Percentiles rank a stretch among this genome's conserved stretches.
These are phyloP conservation scores for Calocybe gambosa DNA, from an alignment of 1,284 basidiomycete genomes.

Conservation along the genomic window DNA sequence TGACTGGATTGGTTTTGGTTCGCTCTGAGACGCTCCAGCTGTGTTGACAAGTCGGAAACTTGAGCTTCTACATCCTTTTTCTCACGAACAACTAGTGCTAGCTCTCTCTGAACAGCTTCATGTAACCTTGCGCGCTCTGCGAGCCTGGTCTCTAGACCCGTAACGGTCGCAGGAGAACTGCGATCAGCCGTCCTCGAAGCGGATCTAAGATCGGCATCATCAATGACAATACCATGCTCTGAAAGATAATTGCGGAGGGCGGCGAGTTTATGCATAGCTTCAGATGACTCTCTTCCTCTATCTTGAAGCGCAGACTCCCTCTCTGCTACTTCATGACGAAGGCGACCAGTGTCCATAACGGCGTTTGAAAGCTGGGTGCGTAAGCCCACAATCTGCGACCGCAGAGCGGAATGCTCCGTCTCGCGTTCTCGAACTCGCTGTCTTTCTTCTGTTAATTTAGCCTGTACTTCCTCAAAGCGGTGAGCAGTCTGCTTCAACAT, in stretches of 20 bases:
- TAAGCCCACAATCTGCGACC: conserved; percentile 74
- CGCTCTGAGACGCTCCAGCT: conserved; percentile 60
- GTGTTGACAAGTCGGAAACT: conserved; percentile 52
- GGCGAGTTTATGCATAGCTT: conserved; percentile 70
- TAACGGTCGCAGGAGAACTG: conserved; percentile 45
- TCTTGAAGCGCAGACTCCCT: conserved; percentile 70
- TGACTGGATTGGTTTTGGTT: conserved; percentile 50
- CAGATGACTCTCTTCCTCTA: conserved; percentile 63
- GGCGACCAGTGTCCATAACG: conserved; percentile 65
- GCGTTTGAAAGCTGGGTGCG: conserved; percentile 73
- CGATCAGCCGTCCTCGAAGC: conserved; percentile 37
- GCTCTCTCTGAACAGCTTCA: conserved; percentile 68
- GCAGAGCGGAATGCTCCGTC: conserved; percentile 62
- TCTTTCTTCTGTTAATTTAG: conserved; percentile 67
- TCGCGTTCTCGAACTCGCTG: conserved; percentile 64
- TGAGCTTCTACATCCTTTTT: conserved; percentile 73
- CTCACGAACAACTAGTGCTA: conserved; percentile 56
- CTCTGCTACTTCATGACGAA: conserved; percentile 63
- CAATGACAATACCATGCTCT: conserved; percentile 79
- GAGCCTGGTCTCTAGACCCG: conserved; percentile 72
- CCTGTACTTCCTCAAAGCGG: conserved; percentile 64
- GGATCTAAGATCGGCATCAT: conserved; percentile 59
- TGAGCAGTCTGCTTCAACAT: conserved; percentile 76
- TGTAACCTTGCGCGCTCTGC: conserved; percentile 67
- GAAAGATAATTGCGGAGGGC: conserved; percentile 85